Evolutionary conservation across 441 rosid species (phyloP).

Genomic region (Biscutella auriculata): DNA sequence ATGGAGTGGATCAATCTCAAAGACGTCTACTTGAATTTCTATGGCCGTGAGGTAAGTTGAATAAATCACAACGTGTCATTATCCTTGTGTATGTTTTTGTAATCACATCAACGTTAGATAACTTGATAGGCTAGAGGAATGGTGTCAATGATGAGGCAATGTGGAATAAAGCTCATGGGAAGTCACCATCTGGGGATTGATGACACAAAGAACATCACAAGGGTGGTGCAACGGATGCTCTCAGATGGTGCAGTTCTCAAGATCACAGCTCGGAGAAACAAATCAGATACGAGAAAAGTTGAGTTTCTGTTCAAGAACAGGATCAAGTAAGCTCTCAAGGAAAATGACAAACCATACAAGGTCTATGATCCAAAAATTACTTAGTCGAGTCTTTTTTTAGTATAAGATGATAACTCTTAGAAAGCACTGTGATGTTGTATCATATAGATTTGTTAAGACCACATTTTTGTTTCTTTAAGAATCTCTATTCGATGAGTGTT

Average conservation of each 20-base stretch:
- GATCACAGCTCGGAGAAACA: conserved; percentile 60
- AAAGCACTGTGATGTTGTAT: background rate
- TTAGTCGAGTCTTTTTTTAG: background rate
- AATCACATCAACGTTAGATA: background rate
- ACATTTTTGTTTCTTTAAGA: background rate
- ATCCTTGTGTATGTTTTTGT: background rate
- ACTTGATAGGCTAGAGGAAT: conserved; percentile 73
- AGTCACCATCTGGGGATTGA: conserved; percentile 92
- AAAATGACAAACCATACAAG: background rate
- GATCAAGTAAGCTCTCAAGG: conserved; percentile 22
- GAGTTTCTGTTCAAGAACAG: conserved; percentile 51
- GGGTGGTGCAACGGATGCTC: conserved; percentile 70
- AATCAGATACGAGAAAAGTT: conserved; percentile 32
- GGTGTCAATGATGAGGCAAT: conserved; percentile 81
- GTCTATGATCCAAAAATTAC: background rate
- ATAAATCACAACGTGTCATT: background rate
- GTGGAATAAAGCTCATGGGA: conserved; percentile 49
- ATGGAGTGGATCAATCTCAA: conserved; percentile 90
- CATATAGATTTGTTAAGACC: background rate
- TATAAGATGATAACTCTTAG: background rate
- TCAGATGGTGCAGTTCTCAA: conserved; percentile 58
- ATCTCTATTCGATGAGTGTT: background rate
- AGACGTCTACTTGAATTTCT: conserved; percentile 72
- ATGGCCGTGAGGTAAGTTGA: conserved; percentile 43
- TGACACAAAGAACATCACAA: conserved; percentile 74